phyloP scores from a whole-genome alignment of 2,329 filamentous ascomycete genomes.

The Monilinia vaccinii-corymbosi region DNA sequence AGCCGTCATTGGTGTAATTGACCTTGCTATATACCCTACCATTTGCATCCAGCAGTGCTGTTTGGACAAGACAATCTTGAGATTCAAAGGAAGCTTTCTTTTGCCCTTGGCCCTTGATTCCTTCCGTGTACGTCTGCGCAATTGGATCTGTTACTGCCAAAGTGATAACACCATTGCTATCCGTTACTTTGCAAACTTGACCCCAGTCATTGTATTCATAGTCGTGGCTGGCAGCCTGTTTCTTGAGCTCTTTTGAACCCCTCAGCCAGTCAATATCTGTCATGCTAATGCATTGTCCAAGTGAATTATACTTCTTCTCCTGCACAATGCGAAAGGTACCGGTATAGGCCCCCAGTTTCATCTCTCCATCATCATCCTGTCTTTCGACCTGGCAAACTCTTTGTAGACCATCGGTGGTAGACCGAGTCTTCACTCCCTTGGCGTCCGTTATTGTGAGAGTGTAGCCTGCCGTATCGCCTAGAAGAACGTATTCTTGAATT shows the following conservation, averaged over 20 bases:
- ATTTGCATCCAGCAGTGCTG: background rate
- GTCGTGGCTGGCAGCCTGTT: background rate
- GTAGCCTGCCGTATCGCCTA: background rate
- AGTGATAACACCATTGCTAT: background rate
- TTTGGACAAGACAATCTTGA: background rate
- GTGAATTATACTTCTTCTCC: background rate
- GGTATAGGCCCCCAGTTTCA: background rate
- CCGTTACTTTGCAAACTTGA: background rate
- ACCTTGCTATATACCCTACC: background rate
- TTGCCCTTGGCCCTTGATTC: background rate
- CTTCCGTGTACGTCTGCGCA: background rate
- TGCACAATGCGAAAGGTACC: background rate
- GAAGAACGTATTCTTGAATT: background rate
- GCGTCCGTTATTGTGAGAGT: background rate
- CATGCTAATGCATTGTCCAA: background rate
- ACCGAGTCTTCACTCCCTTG: background rate
- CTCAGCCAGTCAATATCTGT: background rate
- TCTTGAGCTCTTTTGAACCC: background rate
- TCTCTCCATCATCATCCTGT: background rate
- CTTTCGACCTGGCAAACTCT: background rate
- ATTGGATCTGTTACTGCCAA: background rate
- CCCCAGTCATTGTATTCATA: background rate
- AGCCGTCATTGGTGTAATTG: background rate
- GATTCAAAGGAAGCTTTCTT: background rate
- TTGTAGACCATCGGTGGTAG: background rate